Evolutionary conservation across 164 flowering plant genomes (phyloP).

Genomic region (Magnolia changhungtana): DNA sequence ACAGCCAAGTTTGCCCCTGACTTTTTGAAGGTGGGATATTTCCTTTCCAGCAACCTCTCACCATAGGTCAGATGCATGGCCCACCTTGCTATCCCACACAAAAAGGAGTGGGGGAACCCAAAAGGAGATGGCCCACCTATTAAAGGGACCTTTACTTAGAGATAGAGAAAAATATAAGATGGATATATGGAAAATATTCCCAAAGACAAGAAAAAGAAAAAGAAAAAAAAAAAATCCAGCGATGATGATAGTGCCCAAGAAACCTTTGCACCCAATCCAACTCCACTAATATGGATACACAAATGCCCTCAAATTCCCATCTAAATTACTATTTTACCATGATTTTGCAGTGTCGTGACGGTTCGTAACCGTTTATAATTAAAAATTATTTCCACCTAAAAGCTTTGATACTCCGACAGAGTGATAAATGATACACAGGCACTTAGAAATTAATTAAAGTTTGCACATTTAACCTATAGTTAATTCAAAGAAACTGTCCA

Average conservation of each 20-base stretch:
- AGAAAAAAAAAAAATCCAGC: slow-evolving; percentile 1
- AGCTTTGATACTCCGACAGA: too few relatives aligned
- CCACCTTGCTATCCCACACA: not conserved
- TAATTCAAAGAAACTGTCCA: too few relatives aligned
- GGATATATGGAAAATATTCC: not conserved
- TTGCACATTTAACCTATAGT: too few relatives aligned
- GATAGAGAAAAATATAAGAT: not conserved
- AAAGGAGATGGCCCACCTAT: not conserved
- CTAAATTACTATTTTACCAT: not conserved
- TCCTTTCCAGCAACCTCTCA: not conserved
- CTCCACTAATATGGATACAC: not conserved
- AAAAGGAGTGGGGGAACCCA: slow-evolving; percentile 6
- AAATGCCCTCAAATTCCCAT: slow-evolving; percentile 2
- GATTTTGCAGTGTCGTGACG: not conserved
- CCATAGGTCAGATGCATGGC: slow-evolving; percentile 4
- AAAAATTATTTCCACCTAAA: too few relatives aligned
- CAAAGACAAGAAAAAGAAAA: not conserved
- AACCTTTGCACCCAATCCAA: slow-evolving; percentile 1
- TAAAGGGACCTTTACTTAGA: slow-evolving; percentile 1
- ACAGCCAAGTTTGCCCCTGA: not conserved
- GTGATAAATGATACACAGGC: too few relatives aligned
- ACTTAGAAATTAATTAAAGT: too few relatives aligned
- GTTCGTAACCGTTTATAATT: too few relatives aligned
- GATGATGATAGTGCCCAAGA: slow-evolving; percentile 9
- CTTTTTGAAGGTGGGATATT: not conserved